These are phyloP conservation scores for Salix exigua DNA, from an alignment of 345 rosid genomes.

Conservation along the genomic window DNA sequence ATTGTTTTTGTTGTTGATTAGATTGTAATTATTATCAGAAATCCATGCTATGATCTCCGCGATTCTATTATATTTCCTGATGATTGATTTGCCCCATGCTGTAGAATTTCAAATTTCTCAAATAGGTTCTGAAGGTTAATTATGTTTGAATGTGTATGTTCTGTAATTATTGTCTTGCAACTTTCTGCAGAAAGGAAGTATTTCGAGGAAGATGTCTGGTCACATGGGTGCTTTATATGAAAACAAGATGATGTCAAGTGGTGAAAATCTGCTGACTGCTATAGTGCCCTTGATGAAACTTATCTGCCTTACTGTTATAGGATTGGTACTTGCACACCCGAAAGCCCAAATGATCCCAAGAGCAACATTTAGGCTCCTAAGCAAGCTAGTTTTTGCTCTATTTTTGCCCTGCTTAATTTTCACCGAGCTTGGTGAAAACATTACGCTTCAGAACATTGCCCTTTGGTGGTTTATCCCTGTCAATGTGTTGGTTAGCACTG, in stretches of 20 bases:
- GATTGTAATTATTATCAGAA: background rate
- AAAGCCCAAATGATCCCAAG: slow-evolving; percentile 54
- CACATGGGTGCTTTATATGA: slow-evolving; percentile 11
- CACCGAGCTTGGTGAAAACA: slow-evolving; percentile 79
- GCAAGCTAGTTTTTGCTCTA: slow-evolving; percentile 86
- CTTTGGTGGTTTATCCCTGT: slow-evolving; percentile 95
- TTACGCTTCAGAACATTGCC: slow-evolving; percentile 46
- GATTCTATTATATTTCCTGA: background rate
- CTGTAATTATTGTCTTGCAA: background rate
- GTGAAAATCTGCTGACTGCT: slow-evolving; percentile 46
- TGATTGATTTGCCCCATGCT: background rate
- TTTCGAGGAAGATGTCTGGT: slow-evolving; percentile 21
- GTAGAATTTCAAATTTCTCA: background rate
- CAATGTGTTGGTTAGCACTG: slow-evolving; percentile 67
- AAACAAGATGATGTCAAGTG: slow-evolving; percentile 27
- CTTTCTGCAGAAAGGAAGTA: slow-evolving; percentile 8
- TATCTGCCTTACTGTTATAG: slow-evolving; percentile 61
- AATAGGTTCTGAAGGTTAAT: background rate
- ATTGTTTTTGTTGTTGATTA: background rate
- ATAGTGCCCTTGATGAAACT: slow-evolving; percentile 75
- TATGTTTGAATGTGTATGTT: background rate
- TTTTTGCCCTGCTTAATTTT: slow-evolving; percentile 93
- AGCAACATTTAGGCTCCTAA: slow-evolving; percentile 73
- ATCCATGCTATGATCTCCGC: background rate
- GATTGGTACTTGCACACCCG: slow-evolving; percentile 78